Evolutionary conservation across 2,329 filamentous ascomycete species (phyloP).

Genomic region (Orbilia blumenaviensis): DNA sequence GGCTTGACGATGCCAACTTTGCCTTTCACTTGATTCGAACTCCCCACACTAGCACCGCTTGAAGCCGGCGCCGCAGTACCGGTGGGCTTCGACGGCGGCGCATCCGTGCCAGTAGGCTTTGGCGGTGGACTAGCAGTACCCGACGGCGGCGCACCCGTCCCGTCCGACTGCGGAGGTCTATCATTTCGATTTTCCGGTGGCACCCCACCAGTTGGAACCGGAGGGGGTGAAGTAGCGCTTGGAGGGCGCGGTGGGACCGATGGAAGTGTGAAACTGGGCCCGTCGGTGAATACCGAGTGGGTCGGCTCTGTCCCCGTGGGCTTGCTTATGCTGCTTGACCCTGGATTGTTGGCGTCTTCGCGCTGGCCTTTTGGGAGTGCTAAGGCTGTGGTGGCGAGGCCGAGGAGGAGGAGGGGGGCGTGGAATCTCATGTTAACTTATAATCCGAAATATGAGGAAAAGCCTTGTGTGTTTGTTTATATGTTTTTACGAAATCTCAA

Average conservation of each 20-base stretch:
- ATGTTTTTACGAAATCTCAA: too few species aligned
- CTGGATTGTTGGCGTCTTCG: neutral
- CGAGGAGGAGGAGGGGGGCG: neutral
- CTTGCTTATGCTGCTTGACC: neutral
- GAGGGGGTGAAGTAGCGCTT: constrained; percentile 7
- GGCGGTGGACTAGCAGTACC: neutral
- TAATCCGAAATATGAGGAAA: too few species aligned
- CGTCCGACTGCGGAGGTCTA: neutral
- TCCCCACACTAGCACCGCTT: neutral
- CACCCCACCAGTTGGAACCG: neutral
- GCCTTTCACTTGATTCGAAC: neutral
- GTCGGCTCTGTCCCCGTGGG: neutral
- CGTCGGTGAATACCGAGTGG: constrained; percentile 9
- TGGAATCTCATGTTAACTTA: constrained; percentile 18
- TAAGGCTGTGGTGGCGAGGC: neutral
- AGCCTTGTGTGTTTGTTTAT: too few species aligned
- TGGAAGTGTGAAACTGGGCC: constrained; percentile 21
- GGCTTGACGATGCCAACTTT: neutral
- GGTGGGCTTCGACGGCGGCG: neutral
- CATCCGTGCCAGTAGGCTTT: neutral
- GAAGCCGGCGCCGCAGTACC: neutral
- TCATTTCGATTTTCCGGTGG: neutral
- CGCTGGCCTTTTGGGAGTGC: constrained; percentile 38
- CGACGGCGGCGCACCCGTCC: neutral
- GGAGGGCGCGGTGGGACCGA: constrained; percentile 18